These are phyloP conservation scores for Pycnococcus provasolii DNA, from an alignment of 139 green algal species.

Conservation along the genomic window DNA sequence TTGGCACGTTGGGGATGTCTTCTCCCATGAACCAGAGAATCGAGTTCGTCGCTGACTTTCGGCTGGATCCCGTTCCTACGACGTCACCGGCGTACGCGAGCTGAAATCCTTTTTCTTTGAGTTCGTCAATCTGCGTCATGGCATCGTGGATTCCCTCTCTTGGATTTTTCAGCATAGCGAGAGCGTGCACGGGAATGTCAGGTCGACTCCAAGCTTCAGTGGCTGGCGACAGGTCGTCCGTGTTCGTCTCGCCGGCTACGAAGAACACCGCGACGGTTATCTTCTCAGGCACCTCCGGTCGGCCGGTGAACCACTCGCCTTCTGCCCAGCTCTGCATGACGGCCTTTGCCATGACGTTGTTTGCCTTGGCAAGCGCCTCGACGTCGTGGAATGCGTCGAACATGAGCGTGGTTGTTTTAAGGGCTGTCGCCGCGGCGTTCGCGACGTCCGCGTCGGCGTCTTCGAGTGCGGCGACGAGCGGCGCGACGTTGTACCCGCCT, in stretches of 20 bases:
- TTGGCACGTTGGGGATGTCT: conserved; percentile 28
- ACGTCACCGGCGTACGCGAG: conserved; percentile 27
- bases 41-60: conserved; percentile 29
- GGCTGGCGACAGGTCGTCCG: conserved; percentile 26
- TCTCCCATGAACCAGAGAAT: conserved; percentile 28
- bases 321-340: conserved; percentile 23
- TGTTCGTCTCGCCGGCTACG: conserved; percentile 29
- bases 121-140: conserved; percentile 9
- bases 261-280: conserved; percentile 26
- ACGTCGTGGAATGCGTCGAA: conserved; percentile 32
- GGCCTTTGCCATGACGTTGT: conserved; percentile 4
- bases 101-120: conserved; percentile 17
- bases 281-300: conserved; percentile 18
- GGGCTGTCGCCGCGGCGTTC: conserved; percentile 1
- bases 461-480: conserved; percentile 18
- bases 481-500: conserved; percentile 26
- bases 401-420: conserved; percentile 20
- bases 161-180: conserved; percentile 29
- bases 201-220: conserved; percentile 25
- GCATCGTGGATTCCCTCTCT: conserved; percentile 24
- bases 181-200: conserved; percentile 27
- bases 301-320: conserved; percentile 23
- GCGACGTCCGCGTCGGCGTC: conserved; percentile 2
- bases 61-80: conserved; percentile 23
- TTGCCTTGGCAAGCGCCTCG: conserved; percentile 11